These are phyloP conservation scores for Hypomontagnella submonticulosa DNA, from an alignment of 495 filamentous ascomycete species.

Conservation along the genomic window DNA sequence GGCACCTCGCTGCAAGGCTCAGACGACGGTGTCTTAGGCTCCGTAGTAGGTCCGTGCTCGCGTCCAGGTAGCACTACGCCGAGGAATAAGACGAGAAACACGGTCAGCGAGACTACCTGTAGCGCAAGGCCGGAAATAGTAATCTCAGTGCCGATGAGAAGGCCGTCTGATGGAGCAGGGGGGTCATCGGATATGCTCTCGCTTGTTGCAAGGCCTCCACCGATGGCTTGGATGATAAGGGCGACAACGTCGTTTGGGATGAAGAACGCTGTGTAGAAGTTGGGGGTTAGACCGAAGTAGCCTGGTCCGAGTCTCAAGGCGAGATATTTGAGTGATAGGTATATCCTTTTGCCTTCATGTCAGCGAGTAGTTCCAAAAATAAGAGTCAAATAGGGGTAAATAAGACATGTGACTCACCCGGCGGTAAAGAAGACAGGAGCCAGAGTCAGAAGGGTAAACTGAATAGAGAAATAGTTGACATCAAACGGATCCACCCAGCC, in stretches of 20 bases:
- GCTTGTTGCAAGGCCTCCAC: slow-evolving; percentile 12
- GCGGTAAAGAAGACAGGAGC: slow-evolving; percentile 9
- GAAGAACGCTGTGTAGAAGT: slow-evolving; percentile 6
- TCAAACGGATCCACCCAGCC: neutral
- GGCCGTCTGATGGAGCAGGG: neutral
- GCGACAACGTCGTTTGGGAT: slow-evolving; percentile 5
- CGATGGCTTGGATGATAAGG: slow-evolving; percentile 6
- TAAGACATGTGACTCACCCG: neutral
- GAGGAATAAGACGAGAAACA: slow-evolving; percentile 4
- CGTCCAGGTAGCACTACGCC: neutral
- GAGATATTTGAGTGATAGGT: slow-evolving; percentile 2
- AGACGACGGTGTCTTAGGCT: neutral
- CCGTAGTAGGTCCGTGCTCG: too few species aligned
- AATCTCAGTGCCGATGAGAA: slow-evolving; percentile 7
- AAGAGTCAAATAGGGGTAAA: neutral
- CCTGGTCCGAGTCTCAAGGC: neutral
- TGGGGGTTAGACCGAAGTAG: neutral
- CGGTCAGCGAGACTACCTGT: slow-evolving; percentile 2
- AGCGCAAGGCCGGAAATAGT: slow-evolving; percentile 1
- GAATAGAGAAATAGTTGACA: slow-evolving; percentile 5
- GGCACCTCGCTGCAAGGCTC: neutral
- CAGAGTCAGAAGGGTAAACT: slow-evolving; percentile 8
- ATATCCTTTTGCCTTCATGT: neutral
- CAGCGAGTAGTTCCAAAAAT: neutral
- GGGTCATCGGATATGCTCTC: slow-evolving; percentile 5